These are phyloP conservation scores for Aspergillus pseudonomiae DNA, from an alignment of 2,329 filamentous ascomycete species.

Conservation along the genomic window DNA sequence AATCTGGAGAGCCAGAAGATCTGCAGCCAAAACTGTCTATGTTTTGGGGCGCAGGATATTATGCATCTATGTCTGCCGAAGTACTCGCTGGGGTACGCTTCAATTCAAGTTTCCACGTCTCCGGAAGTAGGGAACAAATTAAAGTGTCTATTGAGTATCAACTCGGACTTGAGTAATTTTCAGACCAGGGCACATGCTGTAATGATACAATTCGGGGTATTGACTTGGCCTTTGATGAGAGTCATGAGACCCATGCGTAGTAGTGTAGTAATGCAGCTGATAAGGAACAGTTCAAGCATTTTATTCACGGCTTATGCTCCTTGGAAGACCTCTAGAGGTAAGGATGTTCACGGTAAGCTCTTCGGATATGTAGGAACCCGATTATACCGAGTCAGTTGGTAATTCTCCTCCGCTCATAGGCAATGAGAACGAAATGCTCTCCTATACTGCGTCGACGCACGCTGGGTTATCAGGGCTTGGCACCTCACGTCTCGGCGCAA, in stretches of 20 bases:
- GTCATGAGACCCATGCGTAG: no score
- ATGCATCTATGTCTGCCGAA: not conserved
- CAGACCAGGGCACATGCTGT: not conserved
- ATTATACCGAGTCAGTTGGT: not conserved
- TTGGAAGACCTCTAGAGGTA: no score
- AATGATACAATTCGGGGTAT: accelerated
- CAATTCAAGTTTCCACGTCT: not conserved
- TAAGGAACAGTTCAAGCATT: not conserved
- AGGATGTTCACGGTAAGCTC: not conserved
- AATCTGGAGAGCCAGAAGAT: not conserved
- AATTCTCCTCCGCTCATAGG: not conserved
- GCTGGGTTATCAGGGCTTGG: not conserved
- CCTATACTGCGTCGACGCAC: not conserved
- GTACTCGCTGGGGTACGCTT: not conserved
- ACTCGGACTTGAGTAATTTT: not conserved
- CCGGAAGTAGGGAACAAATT: not conserved
- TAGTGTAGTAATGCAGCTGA: no score
- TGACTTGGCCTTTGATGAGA: not conserved
- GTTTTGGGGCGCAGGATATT: not conserved
- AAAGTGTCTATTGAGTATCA: not conserved
- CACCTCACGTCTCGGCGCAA: not conserved
- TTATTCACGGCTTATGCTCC: not conserved
- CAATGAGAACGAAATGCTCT: not conserved
- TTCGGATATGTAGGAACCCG: not conserved
- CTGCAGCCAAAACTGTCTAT: not conserved